Evolutionary conservation across 108 stramenopile species (phyloP), one percentile per base, ranked within the genome.

Genomic region (Mayamaea pseudoterrestris): DNA sequence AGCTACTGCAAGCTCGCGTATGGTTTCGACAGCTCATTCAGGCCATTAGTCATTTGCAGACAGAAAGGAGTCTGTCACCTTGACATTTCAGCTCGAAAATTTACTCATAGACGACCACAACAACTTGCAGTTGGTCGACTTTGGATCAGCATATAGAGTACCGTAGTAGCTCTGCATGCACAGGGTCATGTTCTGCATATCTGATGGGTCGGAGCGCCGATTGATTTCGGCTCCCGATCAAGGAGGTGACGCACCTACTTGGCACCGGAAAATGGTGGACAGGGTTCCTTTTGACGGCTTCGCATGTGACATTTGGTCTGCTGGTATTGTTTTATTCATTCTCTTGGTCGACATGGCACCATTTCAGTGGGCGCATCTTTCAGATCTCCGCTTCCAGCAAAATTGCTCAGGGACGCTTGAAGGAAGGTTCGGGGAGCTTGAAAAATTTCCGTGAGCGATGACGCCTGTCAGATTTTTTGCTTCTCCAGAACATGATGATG

Each of bases 251-350:
- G 64, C 56, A 4, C 78, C 78, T 44, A 93, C 89, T 55, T 74
- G 90, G 34, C 60, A 82, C 6, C 93, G 91, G 2, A 90, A 93
- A 50, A 60, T 95, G 9, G 50, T 87, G 4, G 34, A 50, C 12
- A 65, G 57, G 35, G 9, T 44, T n/a, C 42, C 41, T 6, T 77
- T 87, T 28, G 79, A 94, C 48, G 81, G 83, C 16, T 86, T 84
- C 35, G 76, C 89, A 7, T 55, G 76, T 3, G 93, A 94, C 49
- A 45, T 94, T 24, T 94, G 93, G 93, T 75, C 89, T 0, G 58
- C 54, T 17, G 93, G 89, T 0, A 64, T 91, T 12, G 68, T 91
- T 40, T 48, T 89, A 21, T 94, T 90, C 47, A 65, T 86, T 1
- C 66, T 85, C 70, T 36, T 83, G 5, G 77, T 78, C 21, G 91